Conservation (phyloP, 169 alveolate species). For the Neospora caninum region DNA sequence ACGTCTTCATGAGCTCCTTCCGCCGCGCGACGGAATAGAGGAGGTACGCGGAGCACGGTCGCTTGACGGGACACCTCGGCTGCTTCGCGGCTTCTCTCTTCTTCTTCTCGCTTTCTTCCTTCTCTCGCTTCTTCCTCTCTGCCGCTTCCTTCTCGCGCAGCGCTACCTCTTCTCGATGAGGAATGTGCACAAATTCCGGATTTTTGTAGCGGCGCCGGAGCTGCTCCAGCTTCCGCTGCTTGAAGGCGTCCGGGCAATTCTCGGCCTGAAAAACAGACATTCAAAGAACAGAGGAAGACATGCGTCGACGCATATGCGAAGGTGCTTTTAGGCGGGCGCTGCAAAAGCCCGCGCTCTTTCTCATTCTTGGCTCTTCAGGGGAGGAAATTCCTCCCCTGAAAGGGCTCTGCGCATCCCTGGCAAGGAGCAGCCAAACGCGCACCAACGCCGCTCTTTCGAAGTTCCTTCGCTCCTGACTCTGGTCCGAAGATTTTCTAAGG, state of each 20-base stretch:
- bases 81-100: not conserved
- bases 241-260: conserved; percentile 51
- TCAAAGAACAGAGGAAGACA: not conserved
- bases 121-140: not conserved
- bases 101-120: not conserved
- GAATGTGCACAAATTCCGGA: not conserved
- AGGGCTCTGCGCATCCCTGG: too few relatives aligned
- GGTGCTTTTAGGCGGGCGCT: too few relatives aligned
- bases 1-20: not conserved
- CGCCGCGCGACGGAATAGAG: not conserved
- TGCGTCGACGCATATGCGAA: not conserved
- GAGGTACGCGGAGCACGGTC: conserved; percentile 26
- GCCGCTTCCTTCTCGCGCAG: not conserved
- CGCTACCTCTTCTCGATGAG: not conserved
- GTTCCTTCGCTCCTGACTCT: too few relatives aligned
- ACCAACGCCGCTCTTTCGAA: too few relatives aligned
- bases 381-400: too few relatives aligned
- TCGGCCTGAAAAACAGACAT: conserved; percentile 22
- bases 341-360: too few relatives aligned
- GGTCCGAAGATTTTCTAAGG: too few relatives aligned
- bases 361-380: too few relatives aligned
- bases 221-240: conserved; percentile 48
- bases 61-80: not conserved
- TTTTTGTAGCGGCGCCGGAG: conserved; percentile 20
- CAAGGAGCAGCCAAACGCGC: too few relatives aligned